These are phyloP conservation scores for Ustulina deusta DNA, from an alignment of 2,329 filamentous ascomycete species.

Conservation along the genomic window DNA sequence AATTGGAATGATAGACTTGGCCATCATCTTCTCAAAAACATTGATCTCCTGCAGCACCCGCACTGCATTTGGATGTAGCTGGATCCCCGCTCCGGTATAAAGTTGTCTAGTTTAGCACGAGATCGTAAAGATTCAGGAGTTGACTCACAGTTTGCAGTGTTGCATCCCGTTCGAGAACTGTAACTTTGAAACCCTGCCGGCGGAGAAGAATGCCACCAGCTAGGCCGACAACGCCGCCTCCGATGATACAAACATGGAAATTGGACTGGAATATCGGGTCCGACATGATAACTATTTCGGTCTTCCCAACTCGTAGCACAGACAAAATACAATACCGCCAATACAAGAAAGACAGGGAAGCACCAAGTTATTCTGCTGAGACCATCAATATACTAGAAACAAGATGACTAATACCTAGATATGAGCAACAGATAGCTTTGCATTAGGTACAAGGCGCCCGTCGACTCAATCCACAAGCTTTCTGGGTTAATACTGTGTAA, in stretches of 20 bases:
- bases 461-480: too few relatives aligned
- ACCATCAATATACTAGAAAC: too few relatives aligned
- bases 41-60: conserved; percentile 40
- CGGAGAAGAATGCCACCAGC: conserved; percentile 40
- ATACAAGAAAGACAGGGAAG: background rate
- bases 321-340: background rate
- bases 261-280: conserved; percentile 10
- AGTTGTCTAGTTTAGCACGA: conserved; percentile 16
- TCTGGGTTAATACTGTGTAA: too few relatives aligned
- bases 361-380: too few relatives aligned
- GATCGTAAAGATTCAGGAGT: background rate
- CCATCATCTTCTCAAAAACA: conserved; percentile 38
- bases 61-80: conserved; percentile 43
- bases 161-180: conserved; percentile 38
- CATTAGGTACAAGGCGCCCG: too few relatives aligned
- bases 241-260: conserved; percentile 42
- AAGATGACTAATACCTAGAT: too few relatives aligned
- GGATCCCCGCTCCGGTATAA: conserved; percentile 41
- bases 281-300: conserved; percentile 21
- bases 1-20: conserved; percentile 33
- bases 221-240: conserved; percentile 41
- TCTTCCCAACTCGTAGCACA: background rate
- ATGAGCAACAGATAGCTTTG: too few relatives aligned
- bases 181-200: conserved; percentile 41
- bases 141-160: conserved; percentile 39